Evolutionary conservation across 2,329 filamentous ascomycete species (phyloP).

Genomic region (Colletotrichum phormii): DNA sequence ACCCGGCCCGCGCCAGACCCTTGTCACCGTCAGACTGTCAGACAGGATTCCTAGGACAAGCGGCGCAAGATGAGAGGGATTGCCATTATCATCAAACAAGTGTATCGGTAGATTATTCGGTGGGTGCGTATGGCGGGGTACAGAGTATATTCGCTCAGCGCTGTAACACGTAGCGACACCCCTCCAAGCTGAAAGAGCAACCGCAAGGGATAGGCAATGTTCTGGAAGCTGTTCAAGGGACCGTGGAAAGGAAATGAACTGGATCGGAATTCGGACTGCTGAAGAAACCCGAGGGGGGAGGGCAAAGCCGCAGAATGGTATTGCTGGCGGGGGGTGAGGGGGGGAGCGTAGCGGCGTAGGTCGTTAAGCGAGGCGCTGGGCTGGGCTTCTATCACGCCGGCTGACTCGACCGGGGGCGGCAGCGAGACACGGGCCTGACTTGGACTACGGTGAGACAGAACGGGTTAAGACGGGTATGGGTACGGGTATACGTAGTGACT

Average conservation of each 20-base stretch:
- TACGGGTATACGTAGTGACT: neutral
- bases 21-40: neutral
- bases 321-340: neutral
- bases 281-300: conserved; percentile 28
- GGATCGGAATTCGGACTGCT: conserved; percentile 31
- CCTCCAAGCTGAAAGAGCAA: neutral
- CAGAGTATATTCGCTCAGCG: neutral
- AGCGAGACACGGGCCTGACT: neutral
- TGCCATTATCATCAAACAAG: neutral
- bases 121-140: neutral
- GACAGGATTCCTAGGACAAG: neutral
- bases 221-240: neutral
- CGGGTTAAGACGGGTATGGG: neutral
- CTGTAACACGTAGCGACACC: neutral
- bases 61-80: neutral
- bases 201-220: neutral
- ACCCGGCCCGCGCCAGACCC: neutral
- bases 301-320: neutral
- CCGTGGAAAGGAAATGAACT: conserved; percentile 17
- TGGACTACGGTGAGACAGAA: conserved; percentile 15
- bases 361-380: conserved; percentile 17
- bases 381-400: neutral
- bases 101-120: neutral
- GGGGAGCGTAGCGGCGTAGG: neutral
- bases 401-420: conserved; percentile 27